These are phyloP conservation scores for Zhuliangozyma parablackwelliae DNA, from an alignment of 1,139 yeast genomes.

Conservation along the genomic window DNA sequence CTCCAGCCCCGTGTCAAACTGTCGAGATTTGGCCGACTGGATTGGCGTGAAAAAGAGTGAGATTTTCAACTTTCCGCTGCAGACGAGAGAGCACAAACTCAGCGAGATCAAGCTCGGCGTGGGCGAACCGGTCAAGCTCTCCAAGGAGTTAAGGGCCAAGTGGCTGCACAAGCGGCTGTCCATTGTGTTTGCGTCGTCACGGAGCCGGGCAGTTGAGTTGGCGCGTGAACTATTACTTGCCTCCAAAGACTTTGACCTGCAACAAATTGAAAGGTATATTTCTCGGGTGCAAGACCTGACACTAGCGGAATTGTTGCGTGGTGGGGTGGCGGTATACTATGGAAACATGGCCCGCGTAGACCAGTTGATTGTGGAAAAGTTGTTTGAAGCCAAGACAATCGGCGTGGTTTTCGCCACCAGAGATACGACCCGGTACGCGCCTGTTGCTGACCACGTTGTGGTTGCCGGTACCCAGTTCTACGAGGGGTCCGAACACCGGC, in stretches of 20 bases:
- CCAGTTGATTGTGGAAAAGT: slow-evolving; percentile 45
- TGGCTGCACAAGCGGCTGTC: slow-evolving; percentile 12
- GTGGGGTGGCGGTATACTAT: slow-evolving; percentile 68
- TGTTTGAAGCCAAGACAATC: slow-evolving; percentile 48
- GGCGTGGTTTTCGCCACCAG: slow-evolving; percentile 54
- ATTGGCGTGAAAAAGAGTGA: slow-evolving; percentile 60
- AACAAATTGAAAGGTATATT: slow-evolving; percentile 34
- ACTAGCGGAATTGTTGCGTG: slow-evolving; percentile 40
- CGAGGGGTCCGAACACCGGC: slow-evolving; percentile 72
- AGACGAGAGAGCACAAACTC: slow-evolving; percentile 52
- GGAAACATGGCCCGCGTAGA: slow-evolving; percentile 59
- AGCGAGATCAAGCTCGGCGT: slow-evolving; percentile 48
- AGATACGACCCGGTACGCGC: slow-evolving; percentile 50
- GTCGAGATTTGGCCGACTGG: slow-evolving; percentile 83
- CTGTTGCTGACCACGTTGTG: slow-evolving; percentile 51
- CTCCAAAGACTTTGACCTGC: slow-evolving; percentile 1
- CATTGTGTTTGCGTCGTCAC: slow-evolving; percentile 53
- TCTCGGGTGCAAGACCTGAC: slow-evolving; percentile 44
- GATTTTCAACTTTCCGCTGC: slow-evolving; percentile 67
- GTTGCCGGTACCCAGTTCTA: slow-evolving; percentile 68
- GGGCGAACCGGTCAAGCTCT: slow-evolving; percentile 1
- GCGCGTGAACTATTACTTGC: slow-evolving; percentile 24
- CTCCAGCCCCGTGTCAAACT: slow-evolving; percentile 66
- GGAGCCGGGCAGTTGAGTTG: slow-evolving; percentile 53
- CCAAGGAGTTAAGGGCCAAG: slow-evolving; percentile 4